These are phyloP conservation scores for Podila epigama DNA, from an alignment of 192 early-diverging fungal genomes.

Conservation along the genomic window DNA sequence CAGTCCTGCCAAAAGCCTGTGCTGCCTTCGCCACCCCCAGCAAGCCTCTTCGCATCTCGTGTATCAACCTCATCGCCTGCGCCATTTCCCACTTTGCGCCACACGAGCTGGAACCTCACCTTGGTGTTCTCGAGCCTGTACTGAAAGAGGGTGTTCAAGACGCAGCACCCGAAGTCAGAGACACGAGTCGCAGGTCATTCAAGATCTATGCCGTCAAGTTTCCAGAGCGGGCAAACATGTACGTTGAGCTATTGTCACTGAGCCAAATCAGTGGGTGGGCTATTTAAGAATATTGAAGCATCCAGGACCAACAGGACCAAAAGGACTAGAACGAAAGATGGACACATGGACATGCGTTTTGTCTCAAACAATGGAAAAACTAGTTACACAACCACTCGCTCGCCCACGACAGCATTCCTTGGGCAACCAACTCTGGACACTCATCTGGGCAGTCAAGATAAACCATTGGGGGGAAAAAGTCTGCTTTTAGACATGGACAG, in stretches of 20 bases:
- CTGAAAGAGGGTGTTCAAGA: constrained; percentile 58
- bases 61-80: constrained; percentile 41
- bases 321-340: too few relatives aligned
- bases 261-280: neutral
- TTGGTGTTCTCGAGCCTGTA: constrained; percentile 53
- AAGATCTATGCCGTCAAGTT: constrained; percentile 57
- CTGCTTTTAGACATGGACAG: too few relatives aligned
- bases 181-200: constrained; percentile 53
- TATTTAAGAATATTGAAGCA: too few relatives aligned
- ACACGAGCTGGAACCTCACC: constrained; percentile 56
- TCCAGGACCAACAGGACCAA: too few relatives aligned
- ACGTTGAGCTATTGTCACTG: constrained; percentile 3
- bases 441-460: too few relatives aligned
- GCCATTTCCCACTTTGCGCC: constrained; percentile 68
- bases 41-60: constrained; percentile 63
- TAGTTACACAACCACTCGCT: too few relatives aligned
- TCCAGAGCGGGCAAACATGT: constrained; percentile 50
- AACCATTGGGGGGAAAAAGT: too few relatives aligned
- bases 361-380: too few relatives aligned
- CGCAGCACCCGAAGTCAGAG: constrained; percentile 57
- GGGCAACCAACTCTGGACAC: too few relatives aligned
- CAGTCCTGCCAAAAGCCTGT: constrained; percentile 63
- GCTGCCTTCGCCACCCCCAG: constrained; percentile 62
- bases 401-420: too few relatives aligned
- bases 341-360: too few relatives aligned